These are phyloP conservation scores for Baorangia bicolor DNA, from an alignment of 768 basidiomycete genomes.

Conservation along the genomic window DNA sequence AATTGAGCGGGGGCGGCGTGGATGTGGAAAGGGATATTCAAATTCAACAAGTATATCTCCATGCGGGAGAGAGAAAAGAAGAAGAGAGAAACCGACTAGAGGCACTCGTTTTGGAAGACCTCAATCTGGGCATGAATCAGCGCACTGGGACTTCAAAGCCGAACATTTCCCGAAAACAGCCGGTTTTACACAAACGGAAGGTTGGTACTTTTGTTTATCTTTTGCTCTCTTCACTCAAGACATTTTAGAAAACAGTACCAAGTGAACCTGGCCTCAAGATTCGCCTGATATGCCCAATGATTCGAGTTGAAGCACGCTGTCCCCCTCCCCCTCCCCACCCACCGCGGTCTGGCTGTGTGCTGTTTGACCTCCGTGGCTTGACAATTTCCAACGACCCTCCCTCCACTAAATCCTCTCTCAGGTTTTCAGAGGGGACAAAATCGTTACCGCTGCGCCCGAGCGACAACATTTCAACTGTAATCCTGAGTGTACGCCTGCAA, in stretches of 20 bases:
- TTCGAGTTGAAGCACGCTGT: slow-evolving; percentile 69
- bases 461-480: slow-evolving; percentile 5
- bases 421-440: slow-evolving; percentile 29
- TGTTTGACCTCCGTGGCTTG: slow-evolving; percentile 62
- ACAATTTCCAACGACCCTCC: slow-evolving; percentile 34
- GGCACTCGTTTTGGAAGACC: slow-evolving; percentile 55
- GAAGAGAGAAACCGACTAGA: slow-evolving; percentile 45
- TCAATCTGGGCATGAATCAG: slow-evolving; percentile 50
- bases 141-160: slow-evolving; percentile 4
- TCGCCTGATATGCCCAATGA: slow-evolving; percentile 46
- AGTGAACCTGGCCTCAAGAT: slow-evolving; percentile 21
- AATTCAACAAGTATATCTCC: slow-evolving; percentile 21
- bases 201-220: slow-evolving; percentile 6
- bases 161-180: slow-evolving; percentile 7
- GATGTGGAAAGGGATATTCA: slow-evolving; percentile 20
- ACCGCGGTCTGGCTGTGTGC: slow-evolving; percentile 65
- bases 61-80: slow-evolving; percentile 30
- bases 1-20: slow-evolving; percentile 11
- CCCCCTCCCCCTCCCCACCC: slow-evolving; percentile 49
- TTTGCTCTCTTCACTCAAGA: slow-evolving; percentile 3
- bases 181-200: slow-evolving; percentile 11
- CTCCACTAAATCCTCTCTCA: slow-evolving; percentile 22
- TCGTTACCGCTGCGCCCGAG: neutral
- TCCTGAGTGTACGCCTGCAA: slow-evolving; percentile 43
- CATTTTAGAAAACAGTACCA: slow-evolving; percentile 8